These are phyloP conservation scores for Sordariomycetes sp. DNA, from an alignment of 2,329 filamentous ascomycete genomes.

Conservation along the genomic window DNA sequence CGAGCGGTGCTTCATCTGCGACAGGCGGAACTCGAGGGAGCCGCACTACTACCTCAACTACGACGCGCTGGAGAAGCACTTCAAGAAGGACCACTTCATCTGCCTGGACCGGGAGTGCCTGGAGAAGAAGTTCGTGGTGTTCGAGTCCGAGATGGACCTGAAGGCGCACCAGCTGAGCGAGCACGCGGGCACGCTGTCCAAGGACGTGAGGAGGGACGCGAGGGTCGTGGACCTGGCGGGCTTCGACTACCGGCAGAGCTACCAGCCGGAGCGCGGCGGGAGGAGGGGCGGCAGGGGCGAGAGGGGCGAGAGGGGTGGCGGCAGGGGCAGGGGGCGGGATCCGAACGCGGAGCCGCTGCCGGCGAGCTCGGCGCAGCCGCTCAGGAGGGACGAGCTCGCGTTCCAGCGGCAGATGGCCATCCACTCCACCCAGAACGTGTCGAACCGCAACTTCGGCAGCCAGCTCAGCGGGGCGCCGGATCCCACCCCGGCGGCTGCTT, in stretches of 20 bases:
- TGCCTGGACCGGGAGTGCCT: constrained; percentile 79
- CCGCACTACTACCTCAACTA: constrained; percentile 93
- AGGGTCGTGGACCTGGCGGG: constrained; percentile 76
- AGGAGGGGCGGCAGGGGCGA: constrained; percentile 23
- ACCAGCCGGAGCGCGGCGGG: constrained; percentile 47
- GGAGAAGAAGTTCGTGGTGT: constrained; percentile 97
- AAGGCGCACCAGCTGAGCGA: constrained; percentile 84
- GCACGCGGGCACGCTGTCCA: constrained; percentile 71
- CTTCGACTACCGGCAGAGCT: constrained; percentile 70
- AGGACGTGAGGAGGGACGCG: constrained; percentile 74
- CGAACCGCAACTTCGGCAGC: constrained; percentile 74
- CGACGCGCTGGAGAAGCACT: constrained; percentile 75
- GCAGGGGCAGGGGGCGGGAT: constrained; percentile 73
- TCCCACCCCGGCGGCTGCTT: constrained; percentile 11
- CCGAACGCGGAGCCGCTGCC: constrained; percentile 77
- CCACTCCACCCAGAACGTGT: constrained; percentile 50
- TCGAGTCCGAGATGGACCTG: constrained; percentile 86
- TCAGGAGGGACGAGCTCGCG: constrained; percentile 79
- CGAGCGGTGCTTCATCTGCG: constrained; percentile 91
- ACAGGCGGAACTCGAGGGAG: constrained; percentile 55
- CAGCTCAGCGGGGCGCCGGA: constrained; percentile 47
- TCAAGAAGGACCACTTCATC: constrained; percentile 75
- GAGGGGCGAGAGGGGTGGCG: constrained; percentile 24
- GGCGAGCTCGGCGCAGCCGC: constrained; percentile 63
- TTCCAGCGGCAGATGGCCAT: constrained; percentile 90